Evolutionary conservation across 371 early-diverging fungal genomes (phyloP), one percentile per base, ranked within the genome.

Genomic region (Encephalitozoon hellem): DNA sequence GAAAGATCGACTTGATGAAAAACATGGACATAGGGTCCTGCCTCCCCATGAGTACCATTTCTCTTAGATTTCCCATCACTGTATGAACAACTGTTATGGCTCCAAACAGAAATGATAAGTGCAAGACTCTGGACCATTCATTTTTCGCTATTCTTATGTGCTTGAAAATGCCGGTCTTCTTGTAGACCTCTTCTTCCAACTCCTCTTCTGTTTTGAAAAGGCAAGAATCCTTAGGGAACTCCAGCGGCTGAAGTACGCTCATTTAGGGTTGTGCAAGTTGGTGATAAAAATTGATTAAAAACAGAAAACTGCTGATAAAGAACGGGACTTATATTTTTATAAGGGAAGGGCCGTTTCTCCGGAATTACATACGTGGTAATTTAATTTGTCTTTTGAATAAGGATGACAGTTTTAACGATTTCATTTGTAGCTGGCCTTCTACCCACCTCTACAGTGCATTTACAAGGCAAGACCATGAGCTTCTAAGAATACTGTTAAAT

Each of bases 41-140:
- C 69, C 77, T 73, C 0, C 59, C 74, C n/a, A 81, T 75, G 12
- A 84, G 73, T 0, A 79, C 54, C 18, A 72, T 72, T 43, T 84
- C 82, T 73, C 75, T 84, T 41, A 79, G 65, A 45, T 79, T 75
- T 76, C 78, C 74, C 41, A 81, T 66, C 15, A 80, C 54, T n/a
- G 80, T 77, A 64, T 78, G 77, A 1, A 77, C 77, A 5, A 79
- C 41, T 11, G 72, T 70, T 67, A 77, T 77, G 9, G 67, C 69
- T 47, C 73, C 78, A 65, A 78, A 80, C 32, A 80, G 72, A 45
- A 69, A 54, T 5, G 75, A 67, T 63, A 80, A 66, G 26, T 71
- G 52, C 34, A 78, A 72, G 47, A 79, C 76, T 71, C 77, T 80
- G 15, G 72, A 39, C 64, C 77, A 72, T 43, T 81, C 82, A 23